Percentiles rank a stretch among this genome's conserved stretches.
Evolutionary conservation across 148 eudicot species (phyloP).

Genomic region (Chenopodium berlandieri): DNA sequence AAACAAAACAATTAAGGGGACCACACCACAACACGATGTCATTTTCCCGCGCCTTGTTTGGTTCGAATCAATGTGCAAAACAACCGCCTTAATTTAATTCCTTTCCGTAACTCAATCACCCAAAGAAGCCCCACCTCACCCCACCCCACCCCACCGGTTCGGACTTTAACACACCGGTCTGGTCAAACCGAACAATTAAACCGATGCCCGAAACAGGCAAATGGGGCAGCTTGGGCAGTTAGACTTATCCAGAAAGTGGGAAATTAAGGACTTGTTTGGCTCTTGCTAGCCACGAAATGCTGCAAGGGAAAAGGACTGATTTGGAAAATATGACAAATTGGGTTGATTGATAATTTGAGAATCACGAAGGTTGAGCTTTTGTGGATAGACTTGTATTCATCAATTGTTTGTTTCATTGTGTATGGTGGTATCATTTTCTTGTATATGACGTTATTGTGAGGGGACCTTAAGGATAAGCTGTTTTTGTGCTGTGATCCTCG

Average conservation of each 20-base stretch:
- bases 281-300: not conserved
- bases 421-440: constrained; percentile 6
- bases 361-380: not conserved
- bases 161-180: not conserved
- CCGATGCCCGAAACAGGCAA: not conserved
- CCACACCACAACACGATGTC: constrained; percentile 9
- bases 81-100: not conserved
- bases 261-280: not conserved
- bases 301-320: not conserved
- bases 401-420: not conserved
- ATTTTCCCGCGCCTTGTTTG: constrained; percentile 19
- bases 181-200: not conserved
- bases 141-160: not conserved
- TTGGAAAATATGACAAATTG: constrained; percentile 9
- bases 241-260: not conserved
- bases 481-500: constrained; percentile 1
- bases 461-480: constrained; percentile 20
- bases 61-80: constrained; percentile 17
- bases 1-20: too few species aligned
- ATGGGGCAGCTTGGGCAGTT: constrained; percentile 2
- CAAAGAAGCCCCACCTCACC: constrained; percentile 11
- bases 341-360: not conserved
- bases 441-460: constrained; percentile 17
- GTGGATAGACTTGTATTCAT: constrained; percentile 7
- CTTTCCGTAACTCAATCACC: not conserved